Evolutionary conservation across 495 filamentous ascomycete genomes (phyloP), one percentile per base, ranked within the genome.

Genomic region (Annulohypoxylon stygium): DNA sequence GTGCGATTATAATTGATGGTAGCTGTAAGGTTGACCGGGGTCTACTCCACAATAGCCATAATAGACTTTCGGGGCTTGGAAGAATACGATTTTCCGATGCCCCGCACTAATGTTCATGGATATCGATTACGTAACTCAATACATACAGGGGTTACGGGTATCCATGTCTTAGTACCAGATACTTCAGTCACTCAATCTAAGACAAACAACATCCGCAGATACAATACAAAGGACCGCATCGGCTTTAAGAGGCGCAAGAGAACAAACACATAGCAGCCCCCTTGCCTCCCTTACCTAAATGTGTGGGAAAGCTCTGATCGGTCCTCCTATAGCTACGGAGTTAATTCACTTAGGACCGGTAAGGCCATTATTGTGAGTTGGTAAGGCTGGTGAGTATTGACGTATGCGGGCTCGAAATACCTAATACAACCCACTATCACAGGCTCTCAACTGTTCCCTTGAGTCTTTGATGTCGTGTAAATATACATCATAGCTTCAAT

Each of bases 81-180:
- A 66, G 10, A 66, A 66, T 37, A 41, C 8, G 51, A 57, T 66
- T 47, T 66, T 55, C 63, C 63, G 63, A 50, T 50, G 51, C 53
- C 53, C 63, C 53, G 63, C 53, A 26, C 2, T 30, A 41, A 4
- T 7, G 55, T 39, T 57, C 14, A 20, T 51, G 26, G 26, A 33
- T 48, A n/a, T 23, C 9, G 20, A n/a, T 62, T 62, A 50, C 8
- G 33, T 57, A 57, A 37, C 23, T 0, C 20, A 23, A 33, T 34
- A 7, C 0, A 26, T 2, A 47, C 18, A 47, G n/a, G 43, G 43
- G 43, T 20, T 23, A 23, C 20, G 20, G 20, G 1, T 23, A 23
- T 23, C 20, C 20, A 23, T 1, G 0, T 23, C 20, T 1, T 23
- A 23, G 20, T 23, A 23, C 20, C 20, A 23, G 20, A 23, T 23